These are phyloP conservation scores for Aspergillus sp. DNA, from an alignment of 2,329 filamentous ascomycete genomes.

Conservation along the genomic window DNA sequence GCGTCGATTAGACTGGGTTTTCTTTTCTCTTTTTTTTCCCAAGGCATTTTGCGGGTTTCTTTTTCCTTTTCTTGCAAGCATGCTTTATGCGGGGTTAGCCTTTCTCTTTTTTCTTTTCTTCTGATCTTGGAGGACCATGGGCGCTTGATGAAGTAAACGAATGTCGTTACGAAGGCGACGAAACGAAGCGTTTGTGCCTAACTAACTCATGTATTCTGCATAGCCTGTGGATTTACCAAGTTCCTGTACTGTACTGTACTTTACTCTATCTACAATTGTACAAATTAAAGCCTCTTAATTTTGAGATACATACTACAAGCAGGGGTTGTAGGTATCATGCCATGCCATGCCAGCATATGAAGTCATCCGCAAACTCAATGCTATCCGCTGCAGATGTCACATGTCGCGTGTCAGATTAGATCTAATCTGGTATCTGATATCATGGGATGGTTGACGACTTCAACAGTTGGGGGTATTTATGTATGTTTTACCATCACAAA, in stretches of 20 bases:
- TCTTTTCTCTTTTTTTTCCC: conserved; percentile 4
- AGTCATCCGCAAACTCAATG: neutral
- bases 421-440: neutral
- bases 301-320: neutral
- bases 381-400: neutral
- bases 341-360: neutral
- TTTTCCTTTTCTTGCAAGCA: conserved; percentile 1
- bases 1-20: conserved; percentile 13
- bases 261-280: too few species aligned
- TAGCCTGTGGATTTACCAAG: neutral
- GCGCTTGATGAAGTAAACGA: neutral
- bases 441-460: neutral
- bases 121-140: neutral
- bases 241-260: neutral
- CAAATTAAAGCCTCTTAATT: neutral
- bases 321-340: too few species aligned
- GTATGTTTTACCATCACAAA: too few species aligned
- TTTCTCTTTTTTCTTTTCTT: conserved; percentile 3
- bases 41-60: too few species aligned
- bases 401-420: neutral
- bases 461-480: too few species aligned
- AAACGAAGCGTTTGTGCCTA: conserved; percentile 1
- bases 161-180: conserved; percentile 7
- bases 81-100: conserved; percentile 8
- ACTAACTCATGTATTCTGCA: neutral